These are phyloP conservation scores for Claviceps africana DNA, from an alignment of 2,329 filamentous ascomycete species.

Conservation along the genomic window DNA sequence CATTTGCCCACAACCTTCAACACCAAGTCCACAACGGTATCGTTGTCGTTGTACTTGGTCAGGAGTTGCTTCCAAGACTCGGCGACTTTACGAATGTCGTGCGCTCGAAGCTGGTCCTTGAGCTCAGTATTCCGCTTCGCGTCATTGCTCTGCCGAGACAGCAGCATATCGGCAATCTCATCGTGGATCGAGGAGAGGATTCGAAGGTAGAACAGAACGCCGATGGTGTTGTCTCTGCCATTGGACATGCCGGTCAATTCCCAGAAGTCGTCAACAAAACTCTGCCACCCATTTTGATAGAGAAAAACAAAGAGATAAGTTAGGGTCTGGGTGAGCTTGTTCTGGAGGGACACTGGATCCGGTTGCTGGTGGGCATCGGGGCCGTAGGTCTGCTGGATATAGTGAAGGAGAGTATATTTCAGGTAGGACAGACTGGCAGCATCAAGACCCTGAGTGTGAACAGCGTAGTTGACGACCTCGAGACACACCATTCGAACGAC, in stretches of 20 bases:
- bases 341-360: slow-evolving; percentile 71
- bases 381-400: slow-evolving; percentile 64
- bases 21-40: slow-evolving; percentile 70
- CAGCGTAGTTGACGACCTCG: slow-evolving; percentile 84
- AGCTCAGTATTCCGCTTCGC: slow-evolving; percentile 75
- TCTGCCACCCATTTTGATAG: slow-evolving; percentile 76
- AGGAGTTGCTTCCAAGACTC: slow-evolving; percentile 86
- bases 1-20: slow-evolving; percentile 88
- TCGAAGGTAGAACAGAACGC: slow-evolving; percentile 76
- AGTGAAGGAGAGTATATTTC: slow-evolving; percentile 68
- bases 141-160: slow-evolving; percentile 64
- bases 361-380: slow-evolving; percentile 40
- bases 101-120: slow-evolving; percentile 76
- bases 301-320: slow-evolving; percentile 84
- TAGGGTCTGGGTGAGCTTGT: slow-evolving; percentile 91
- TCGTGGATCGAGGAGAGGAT: slow-evolving; percentile 85
- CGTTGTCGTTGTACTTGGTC: slow-evolving; percentile 57
- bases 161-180: slow-evolving; percentile 86
- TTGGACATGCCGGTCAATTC: slow-evolving; percentile 53
- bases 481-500: slow-evolving; percentile 79
- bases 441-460: slow-evolving; percentile 68
- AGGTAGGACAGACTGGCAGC: slow-evolving; percentile 57
- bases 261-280: slow-evolving; percentile 83
- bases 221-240: slow-evolving; percentile 55
- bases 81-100: slow-evolving; percentile 81